Evolutionary conservation across 2,329 filamentous ascomycete species (phyloP).

Genomic region (Fusarium albidum): DNA sequence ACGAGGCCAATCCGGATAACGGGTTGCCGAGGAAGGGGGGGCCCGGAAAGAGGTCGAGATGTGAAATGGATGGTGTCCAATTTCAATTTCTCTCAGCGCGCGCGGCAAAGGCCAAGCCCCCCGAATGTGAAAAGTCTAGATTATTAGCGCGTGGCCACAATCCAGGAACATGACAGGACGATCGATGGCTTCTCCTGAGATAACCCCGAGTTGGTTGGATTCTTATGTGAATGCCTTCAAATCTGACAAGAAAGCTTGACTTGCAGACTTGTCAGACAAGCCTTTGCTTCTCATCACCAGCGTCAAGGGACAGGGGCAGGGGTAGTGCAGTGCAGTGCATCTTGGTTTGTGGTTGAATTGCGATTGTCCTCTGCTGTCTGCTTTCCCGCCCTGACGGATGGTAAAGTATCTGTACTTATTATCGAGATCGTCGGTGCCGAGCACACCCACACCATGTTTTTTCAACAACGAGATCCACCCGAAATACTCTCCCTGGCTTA

Average conservation of each 20-base stretch:
- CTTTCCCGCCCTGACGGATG: too few relatives aligned
- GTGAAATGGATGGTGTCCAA: slow-evolving; percentile 25
- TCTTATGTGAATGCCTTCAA: neutral
- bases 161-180: slow-evolving; percentile 22
- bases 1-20: slow-evolving; percentile 25
- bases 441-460: too few relatives aligned
- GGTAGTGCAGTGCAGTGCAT: too few relatives aligned
- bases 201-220: neutral
- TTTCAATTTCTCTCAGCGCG: slow-evolving; percentile 29
- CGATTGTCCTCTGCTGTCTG: too few relatives aligned
- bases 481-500: too few relatives aligned
- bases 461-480: too few relatives aligned
- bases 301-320: neutral
- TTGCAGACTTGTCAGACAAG: neutral
- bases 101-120: slow-evolving; percentile 19
- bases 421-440: too few relatives aligned
- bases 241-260: neutral
- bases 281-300: neutral
- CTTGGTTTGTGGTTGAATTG: too few relatives aligned
- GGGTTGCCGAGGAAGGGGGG: slow-evolving; percentile 23
- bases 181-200: neutral
- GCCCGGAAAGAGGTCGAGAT: neutral
- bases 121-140: slow-evolving; percentile 5
- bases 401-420: too few relatives aligned
- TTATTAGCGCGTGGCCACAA: slow-evolving; percentile 4